Evolutionary conservation across 2,329 filamentous ascomycete genomes (phyloP), one percentile per base, ranked within the genome.

Genomic region (Pseudogymnoascus sp.): DNA sequence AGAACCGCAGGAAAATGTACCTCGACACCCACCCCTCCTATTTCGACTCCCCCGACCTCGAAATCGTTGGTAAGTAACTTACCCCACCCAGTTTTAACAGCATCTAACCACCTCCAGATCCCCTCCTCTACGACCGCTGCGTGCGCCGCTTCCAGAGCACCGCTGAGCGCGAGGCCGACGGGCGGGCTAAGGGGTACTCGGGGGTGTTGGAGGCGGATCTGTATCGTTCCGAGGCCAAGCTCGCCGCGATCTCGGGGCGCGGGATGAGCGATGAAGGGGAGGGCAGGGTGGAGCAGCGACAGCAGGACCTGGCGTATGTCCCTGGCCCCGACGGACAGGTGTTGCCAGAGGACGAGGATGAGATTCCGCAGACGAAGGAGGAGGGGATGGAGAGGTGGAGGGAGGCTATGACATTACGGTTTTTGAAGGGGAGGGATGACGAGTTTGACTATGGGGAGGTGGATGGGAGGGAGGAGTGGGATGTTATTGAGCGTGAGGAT

Each of bases 151-250:
- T 74, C 41, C 72, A 73, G 63, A 66, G 71, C 4, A 64, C 72
- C 4, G 68, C 69, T 1, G 73, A 75, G 63, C 68, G 73, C 41
- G 71, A 74, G 68, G 73, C 72, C 40, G 72, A 74, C 41, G 73
- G 73, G 2, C 66, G 68, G n/a, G 66, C 69, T 2, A 74, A 74
- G 64, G 73, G 73, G 28, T 75, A 73, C 64, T 72, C 71, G 2
- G 72, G 72, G 1, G 70, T 74, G 5, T 53, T 75, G 16, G 73
- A 75, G 69, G 73, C 73, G 61, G 72, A 74, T 66, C 63, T 75
- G 7, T 72, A 72, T 62, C 70, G 73, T 6, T 70, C 70, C 2
- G 73, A 75, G 65, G 72, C 73, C 1, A 73, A 73, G 50, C 66
- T 75, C 11, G 71, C 70, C 8, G 71, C 72, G 0, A 59, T 74